These are phyloP conservation scores for Macrophomina phaseolina DNA, from an alignment of 2,329 filamentous ascomycete genomes.

Conservation along the genomic window DNA sequence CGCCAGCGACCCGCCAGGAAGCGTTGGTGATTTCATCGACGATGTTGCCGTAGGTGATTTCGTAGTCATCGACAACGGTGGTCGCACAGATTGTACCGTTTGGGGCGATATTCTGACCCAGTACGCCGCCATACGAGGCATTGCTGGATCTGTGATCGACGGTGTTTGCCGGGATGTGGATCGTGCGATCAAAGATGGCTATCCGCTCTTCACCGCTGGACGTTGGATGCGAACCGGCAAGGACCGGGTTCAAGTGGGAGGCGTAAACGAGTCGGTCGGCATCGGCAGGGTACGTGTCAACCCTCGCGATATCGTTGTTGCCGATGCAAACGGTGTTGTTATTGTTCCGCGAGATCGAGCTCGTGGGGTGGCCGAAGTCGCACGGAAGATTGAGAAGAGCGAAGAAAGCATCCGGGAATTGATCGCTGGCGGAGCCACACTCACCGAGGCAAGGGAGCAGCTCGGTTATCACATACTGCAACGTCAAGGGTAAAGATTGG, in stretches of 20 bases:
- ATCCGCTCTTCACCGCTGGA: not conserved
- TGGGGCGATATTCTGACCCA: not conserved
- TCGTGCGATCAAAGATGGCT: not conserved
- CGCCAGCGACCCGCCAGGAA: not conserved
- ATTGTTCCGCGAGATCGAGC: not conserved
- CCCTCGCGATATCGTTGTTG: not conserved
- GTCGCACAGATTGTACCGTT: not conserved
- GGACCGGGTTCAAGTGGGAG: not conserved
- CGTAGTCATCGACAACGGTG: not conserved
- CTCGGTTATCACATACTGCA: not conserved
- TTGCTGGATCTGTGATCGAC: not conserved
- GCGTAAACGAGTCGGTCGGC: not conserved
- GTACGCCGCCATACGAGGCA: not conserved
- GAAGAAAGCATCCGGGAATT: not conserved
- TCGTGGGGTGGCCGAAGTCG: conserved; percentile 1
- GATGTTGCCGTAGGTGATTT: conserved; percentile 2
- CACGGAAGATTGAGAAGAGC: conserved; percentile 1
- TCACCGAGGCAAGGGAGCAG: not conserved
- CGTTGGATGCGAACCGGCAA: not conserved
- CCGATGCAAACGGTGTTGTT: conserved; percentile 4
- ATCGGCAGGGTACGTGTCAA: not conserved
- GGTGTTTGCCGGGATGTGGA: not conserved
- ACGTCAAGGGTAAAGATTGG: not conserved
- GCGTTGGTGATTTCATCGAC: not conserved
- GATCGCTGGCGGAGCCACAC: not conserved